A percentile compares a stretch with the other conserved stretches of the same genome.
Conservation (phyloP, 768 basidiomycete species). For the Termitomyces sp. region DNA sequence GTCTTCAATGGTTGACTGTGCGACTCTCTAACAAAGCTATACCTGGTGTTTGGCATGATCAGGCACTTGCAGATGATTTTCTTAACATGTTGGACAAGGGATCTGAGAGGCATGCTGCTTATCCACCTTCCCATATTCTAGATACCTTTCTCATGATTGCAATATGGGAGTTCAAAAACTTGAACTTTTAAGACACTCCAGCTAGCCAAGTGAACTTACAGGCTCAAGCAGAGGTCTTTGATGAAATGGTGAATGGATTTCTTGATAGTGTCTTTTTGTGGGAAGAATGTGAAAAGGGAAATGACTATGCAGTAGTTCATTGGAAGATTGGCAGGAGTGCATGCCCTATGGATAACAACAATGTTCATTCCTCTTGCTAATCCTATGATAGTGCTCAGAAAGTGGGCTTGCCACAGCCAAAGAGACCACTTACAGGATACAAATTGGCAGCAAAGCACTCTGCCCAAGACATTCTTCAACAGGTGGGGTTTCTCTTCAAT, state of each 20-base stretch:
- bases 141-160: background rate
- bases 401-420: background rate
- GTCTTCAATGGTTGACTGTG: background rate
- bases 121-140: background rate
- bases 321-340: background rate
- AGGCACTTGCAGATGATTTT: background rate
- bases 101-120: background rate
- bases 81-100: background rate
- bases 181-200: background rate
- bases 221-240: background rate
- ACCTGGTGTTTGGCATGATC: background rate
- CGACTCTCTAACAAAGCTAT: background rate
- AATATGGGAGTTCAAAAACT: constrained; percentile 3
- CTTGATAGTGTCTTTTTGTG: background rate
- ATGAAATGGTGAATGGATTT: background rate
- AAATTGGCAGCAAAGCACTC: background rate
- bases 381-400: background rate
- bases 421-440: background rate
- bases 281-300: background rate
- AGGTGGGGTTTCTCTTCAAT: background rate
- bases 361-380: background rate
- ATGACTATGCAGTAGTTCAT: background rate
- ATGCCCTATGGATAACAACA: background rate
- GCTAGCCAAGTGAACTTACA: background rate
- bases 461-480: constrained; percentile 1